Evolutionary conservation across 495 filamentous ascomycete species (phyloP).

Genomic region (Xylaria venustula): DNA sequence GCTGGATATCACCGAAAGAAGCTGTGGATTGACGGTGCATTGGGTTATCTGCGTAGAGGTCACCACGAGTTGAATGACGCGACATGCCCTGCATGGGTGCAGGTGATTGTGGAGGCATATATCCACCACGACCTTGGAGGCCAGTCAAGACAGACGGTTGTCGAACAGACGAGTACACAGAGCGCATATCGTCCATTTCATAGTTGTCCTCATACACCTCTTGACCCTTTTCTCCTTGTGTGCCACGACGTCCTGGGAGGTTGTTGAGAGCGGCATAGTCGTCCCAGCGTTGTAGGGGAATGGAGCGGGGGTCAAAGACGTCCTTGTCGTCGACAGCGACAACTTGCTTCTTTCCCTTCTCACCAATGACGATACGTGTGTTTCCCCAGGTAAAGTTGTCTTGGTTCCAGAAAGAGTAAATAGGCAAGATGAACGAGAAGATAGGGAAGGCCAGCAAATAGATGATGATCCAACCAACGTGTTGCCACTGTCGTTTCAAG

Average conservation of each 20-base stretch:
- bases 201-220: constrained; percentile 67
- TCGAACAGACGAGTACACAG: constrained; percentile 90
- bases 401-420: constrained; percentile 99
- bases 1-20: constrained; percentile 47
- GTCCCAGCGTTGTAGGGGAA: constrained; percentile 95
- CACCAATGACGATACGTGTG: constrained; percentile 93
- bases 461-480: constrained; percentile 98
- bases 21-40: constrained; percentile 50
- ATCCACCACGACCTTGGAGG: constrained; percentile 67
- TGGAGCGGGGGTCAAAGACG: constrained; percentile 82
- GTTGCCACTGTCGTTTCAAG: constrained; percentile 93
- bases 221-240: constrained; percentile 63
- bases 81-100: constrained; percentile 59
- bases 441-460: constrained; percentile 93
- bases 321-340: constrained; percentile 79
- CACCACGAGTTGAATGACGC: constrained; percentile 37
- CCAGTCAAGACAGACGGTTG: constrained; percentile 91
- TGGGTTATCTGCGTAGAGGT: constrained; percentile 39
- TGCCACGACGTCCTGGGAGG: constrained; percentile 85
- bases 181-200: constrained; percentile 98
- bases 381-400: constrained; percentile 99
- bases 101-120: constrained; percentile 80
- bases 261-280: constrained; percentile 92
- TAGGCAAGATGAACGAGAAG: constrained; percentile 84
- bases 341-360: constrained; percentile 85